phyloP scores from a whole-genome alignment of 2,329 filamentous ascomycete genomes.

The Cladosporium oxysporum region DNA sequence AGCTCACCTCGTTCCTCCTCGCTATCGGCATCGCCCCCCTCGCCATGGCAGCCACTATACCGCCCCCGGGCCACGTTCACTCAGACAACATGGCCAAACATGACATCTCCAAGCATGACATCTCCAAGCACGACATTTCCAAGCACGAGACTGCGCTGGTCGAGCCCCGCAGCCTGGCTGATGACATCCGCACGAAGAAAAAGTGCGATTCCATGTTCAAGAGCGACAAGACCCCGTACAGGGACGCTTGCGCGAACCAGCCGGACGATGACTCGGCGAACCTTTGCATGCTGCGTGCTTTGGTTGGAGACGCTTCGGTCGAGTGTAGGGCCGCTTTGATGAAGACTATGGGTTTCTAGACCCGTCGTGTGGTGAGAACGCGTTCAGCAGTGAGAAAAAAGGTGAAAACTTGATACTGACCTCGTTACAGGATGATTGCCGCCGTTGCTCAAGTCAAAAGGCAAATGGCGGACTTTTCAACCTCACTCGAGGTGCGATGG shows the following conservation, averaged over 20 bases:
- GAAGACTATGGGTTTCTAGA: constrained; percentile 3
- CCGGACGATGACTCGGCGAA: background rate
- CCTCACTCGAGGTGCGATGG: background rate
- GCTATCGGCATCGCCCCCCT: background rate
- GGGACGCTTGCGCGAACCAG: background rate
- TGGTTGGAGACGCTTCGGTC: constrained; percentile 1
- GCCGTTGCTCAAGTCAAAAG: background rate
- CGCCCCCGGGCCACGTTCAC: background rate
- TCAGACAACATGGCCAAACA: background rate
- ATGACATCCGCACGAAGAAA: background rate
- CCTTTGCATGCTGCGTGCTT: background rate
- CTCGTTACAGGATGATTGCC: background rate
- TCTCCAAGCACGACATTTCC: background rate
- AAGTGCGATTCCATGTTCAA: background rate
- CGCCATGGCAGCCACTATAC: background rate
- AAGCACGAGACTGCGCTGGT: background rate
- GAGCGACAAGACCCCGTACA: constrained; percentile 2
- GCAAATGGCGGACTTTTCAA: background rate
- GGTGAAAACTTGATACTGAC: background rate
- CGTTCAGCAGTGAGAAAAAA: too few species aligned
- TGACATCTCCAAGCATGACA: background rate
- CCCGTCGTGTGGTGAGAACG: background rate
- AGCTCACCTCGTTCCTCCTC: background rate
- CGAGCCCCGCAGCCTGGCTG: background rate
- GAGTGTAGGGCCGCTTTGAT: constrained; percentile 4